These are phyloP conservation scores for Capronia epimyces DNA, from an alignment of 2,329 filamentous ascomycete genomes.

Conservation along the genomic window DNA sequence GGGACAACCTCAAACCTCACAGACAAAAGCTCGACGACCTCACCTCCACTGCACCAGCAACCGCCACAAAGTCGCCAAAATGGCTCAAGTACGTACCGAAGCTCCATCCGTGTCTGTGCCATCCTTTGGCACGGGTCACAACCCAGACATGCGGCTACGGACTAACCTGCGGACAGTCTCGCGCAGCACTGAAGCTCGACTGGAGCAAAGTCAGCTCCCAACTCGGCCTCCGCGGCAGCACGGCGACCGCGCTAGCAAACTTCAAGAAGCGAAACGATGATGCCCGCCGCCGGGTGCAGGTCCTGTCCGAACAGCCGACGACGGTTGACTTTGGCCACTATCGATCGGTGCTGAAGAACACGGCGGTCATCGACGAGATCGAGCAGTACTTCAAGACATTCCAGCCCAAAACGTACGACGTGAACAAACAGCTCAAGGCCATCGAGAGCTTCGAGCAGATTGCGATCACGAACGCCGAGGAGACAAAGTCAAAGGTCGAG, in stretches of 20 bases:
- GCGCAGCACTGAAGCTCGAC: slow-evolving; percentile 98
- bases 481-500: slow-evolving; percentile 94
- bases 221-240: slow-evolving; percentile 93
- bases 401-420: slow-evolving; percentile 90
- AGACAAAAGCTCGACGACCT: slow-evolving; percentile 14
- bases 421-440: slow-evolving; percentile 89
- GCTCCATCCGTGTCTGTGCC: slow-evolving; percentile 45
- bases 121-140: background rate
- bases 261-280: slow-evolving; percentile 99
- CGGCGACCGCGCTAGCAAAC: slow-evolving; percentile 78
- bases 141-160: background rate
- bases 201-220: slow-evolving; percentile 92
- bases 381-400: slow-evolving; percentile 90
- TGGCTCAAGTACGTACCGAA: slow-evolving; percentile 33
- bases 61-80: slow-evolving; percentile 36
- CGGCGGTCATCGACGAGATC: slow-evolving; percentile 89
- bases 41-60: slow-evolving; percentile 5
- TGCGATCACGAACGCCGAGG: slow-evolving; percentile 93
- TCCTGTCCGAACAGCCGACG: slow-evolving; percentile 76
- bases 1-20: slow-evolving; percentile 12
- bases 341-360: slow-evolving; percentile 90
- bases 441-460: slow-evolving; percentile 97
- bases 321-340: slow-evolving; percentile 90
- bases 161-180: slow-evolving; percentile 61
- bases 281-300: slow-evolving; percentile 84